A percentile compares a stretch with the other conserved stretches of the same genome.
phyloP scores from a whole-genome alignment of 306 rosid species.

The Cajanus cajan region DNA sequence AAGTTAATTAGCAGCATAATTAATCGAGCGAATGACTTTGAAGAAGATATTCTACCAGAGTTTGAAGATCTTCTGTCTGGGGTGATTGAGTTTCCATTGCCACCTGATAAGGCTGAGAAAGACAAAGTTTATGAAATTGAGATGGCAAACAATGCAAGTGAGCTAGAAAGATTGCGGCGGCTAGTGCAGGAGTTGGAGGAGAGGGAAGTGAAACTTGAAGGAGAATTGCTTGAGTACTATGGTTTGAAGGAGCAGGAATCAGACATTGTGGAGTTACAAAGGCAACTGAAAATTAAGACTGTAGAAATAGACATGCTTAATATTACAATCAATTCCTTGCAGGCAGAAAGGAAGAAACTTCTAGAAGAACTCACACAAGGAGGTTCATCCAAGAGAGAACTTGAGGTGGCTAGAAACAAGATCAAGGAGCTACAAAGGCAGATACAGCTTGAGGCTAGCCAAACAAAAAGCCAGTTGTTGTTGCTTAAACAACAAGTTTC shows the following conservation, averaged over 20 bases:
- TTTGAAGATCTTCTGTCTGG: slow-evolving; percentile 76
- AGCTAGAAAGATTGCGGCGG: slow-evolving; percentile 56
- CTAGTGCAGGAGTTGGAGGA: slow-evolving; percentile 88
- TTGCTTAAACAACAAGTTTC: slow-evolving; percentile 92
- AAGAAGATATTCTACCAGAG: slow-evolving; percentile 76
- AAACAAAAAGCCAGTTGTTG: slow-evolving; percentile 83
- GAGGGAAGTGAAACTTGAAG: slow-evolving; percentile 92
- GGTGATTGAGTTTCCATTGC: slow-evolving; percentile 78
- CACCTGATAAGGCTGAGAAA: slow-evolving; percentile 44
- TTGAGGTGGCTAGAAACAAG: slow-evolving; percentile 78
- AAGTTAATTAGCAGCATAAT: slow-evolving; percentile 77
- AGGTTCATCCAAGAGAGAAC: slow-evolving; percentile 64
- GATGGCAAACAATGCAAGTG: slow-evolving; percentile 81
- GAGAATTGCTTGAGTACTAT: slow-evolving; percentile 82
- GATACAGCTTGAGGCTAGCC: slow-evolving; percentile 84
- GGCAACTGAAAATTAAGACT: slow-evolving; percentile 73
- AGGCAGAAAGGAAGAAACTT: slow-evolving; percentile 84
- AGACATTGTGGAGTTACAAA: slow-evolving; percentile 61
- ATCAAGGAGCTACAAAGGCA: slow-evolving; percentile 91
- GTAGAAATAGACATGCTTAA: slow-evolving; percentile 79
- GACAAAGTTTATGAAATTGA: slow-evolving; percentile 65
- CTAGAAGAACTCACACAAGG: slow-evolving; percentile 68
- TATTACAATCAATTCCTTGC: slow-evolving; percentile 75
- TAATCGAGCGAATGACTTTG: slow-evolving; percentile 55
- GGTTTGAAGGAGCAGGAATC: slow-evolving; percentile 85